Percentiles rank a stretch among this genome's conserved stretches.
These are phyloP conservation scores for Drechslerella coelobrocha DNA, from an alignment of 2,329 filamentous ascomycete genomes.

Conservation along the genomic window DNA sequence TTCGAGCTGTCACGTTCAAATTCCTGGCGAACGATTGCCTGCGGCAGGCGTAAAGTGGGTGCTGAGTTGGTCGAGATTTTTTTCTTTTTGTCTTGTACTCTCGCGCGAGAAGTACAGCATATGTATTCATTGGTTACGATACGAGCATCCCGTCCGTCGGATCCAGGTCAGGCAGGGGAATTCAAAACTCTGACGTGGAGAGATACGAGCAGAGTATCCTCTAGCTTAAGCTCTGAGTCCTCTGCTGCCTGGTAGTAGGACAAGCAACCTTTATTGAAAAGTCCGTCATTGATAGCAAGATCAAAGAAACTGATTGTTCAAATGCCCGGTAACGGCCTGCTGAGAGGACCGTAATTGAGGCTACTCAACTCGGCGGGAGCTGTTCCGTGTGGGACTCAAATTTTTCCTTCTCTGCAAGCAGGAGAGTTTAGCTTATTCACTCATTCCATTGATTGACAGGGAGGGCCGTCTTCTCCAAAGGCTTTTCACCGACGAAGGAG, in stretches of 20 bases:
- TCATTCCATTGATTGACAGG: slow-evolving; percentile 24
- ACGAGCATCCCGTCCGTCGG: slow-evolving; percentile 16
- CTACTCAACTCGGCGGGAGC: slow-evolving; percentile 30
- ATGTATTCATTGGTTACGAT: not conserved
- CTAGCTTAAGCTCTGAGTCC: slow-evolving; percentile 4
- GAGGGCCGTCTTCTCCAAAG: slow-evolving; percentile 26
- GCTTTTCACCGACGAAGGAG: slow-evolving; percentile 25
- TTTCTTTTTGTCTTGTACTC: slow-evolving; percentile 12
- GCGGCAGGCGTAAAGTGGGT: slow-evolving; percentile 13
- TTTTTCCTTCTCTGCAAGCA: slow-evolving; percentile 15
- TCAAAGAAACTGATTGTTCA: slow-evolving; percentile 14
- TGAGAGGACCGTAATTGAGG: not conserved
- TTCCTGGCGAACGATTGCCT: slow-evolving; percentile 32
- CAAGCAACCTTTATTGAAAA: slow-evolving; percentile 4
- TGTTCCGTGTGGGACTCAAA: slow-evolving; percentile 47
- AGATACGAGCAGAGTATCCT: not conserved
- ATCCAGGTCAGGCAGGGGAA: slow-evolving; percentile 18
- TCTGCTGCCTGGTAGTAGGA: slow-evolving; percentile 1
- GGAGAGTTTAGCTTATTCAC: slow-evolving; percentile 22
- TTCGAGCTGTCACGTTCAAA: slow-evolving; percentile 29
- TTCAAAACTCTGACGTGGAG: slow-evolving; percentile 44
- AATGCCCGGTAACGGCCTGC: slow-evolving; percentile 1
- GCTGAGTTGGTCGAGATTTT: slow-evolving; percentile 43
- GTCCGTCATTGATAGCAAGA: slow-evolving; percentile 17
- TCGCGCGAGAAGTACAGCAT: slow-evolving; percentile 2